Conservation (phyloP, 306 rosid genomes). For the Senna tora region DNA sequence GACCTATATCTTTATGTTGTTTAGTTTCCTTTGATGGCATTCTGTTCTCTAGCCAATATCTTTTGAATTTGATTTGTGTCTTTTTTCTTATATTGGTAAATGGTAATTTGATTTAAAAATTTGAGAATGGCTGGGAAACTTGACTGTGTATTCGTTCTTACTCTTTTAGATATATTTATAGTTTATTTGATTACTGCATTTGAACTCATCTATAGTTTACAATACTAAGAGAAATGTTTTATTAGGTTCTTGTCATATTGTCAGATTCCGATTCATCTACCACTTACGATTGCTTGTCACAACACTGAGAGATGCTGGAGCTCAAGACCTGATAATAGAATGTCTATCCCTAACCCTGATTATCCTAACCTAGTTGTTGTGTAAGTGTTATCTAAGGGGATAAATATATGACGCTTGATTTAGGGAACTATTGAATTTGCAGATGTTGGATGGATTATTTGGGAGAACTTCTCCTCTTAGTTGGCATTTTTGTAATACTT, state of each 20-base stretch:
- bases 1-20: constrained; percentile 31
- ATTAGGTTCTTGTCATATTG: constrained; percentile 73
- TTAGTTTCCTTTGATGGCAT: constrained; percentile 29
- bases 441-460: constrained; percentile 6
- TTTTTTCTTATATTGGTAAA: constrained; percentile 16
- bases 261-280: constrained; percentile 68
- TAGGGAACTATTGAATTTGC: constrained; percentile 2
- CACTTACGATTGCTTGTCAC: constrained; percentile 76
- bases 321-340: constrained; percentile 60
- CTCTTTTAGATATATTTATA: constrained; percentile 11
- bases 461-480: constrained; percentile 7
- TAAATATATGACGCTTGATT: constrained; percentile 27
- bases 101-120: constrained; percentile 8
- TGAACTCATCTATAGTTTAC: constrained; percentile 25
- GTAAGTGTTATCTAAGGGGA: constrained; percentile 47
- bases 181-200: constrained; percentile 1
- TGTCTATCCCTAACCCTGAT: constrained; percentile 59
- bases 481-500: constrained; percentile 10
- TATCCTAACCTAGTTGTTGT: constrained; percentile 69
- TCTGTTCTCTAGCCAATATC: not conserved
- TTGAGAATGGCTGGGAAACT: constrained; percentile 20
- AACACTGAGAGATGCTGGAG: constrained; percentile 78
- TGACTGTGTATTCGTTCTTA: not conserved
- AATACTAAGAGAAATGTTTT: constrained; percentile 34
- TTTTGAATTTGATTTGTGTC: not conserved